phyloP scores from a whole-genome alignment of 345 rosid genomes.

The Eucalyptus decipiens region DNA sequence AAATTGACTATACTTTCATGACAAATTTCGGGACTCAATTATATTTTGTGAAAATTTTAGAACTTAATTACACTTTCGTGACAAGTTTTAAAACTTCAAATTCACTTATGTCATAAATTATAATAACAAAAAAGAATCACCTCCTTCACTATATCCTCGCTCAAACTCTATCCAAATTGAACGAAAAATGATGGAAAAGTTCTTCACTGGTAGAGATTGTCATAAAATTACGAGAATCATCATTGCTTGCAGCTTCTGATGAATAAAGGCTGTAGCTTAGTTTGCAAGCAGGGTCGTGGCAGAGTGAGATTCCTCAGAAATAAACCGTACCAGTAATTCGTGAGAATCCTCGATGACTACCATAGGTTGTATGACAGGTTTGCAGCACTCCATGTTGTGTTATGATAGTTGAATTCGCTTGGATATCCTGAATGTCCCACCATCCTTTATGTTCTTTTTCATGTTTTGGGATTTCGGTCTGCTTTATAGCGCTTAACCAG shows the following conservation, averaged over 20 bases:
- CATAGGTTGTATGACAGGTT: not conserved
- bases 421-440: not conserved
- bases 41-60: too few species aligned
- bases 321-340: not conserved
- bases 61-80: accelerated
- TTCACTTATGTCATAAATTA: not conserved
- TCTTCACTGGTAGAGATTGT: slow-evolving; percentile 20
- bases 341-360: not conserved
- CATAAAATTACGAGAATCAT: not conserved
- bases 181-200: not conserved
- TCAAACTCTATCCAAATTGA: not conserved
- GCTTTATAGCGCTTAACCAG: not conserved
- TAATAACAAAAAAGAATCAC: not conserved
- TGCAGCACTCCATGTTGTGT: not conserved
- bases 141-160: not conserved
- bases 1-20: too few species aligned
- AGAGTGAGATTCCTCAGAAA: not conserved
- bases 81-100: too few species aligned
- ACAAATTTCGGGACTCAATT: accelerated
- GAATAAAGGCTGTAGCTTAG: not conserved
- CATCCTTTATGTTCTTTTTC: not conserved
- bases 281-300: not conserved
- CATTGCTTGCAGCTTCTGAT: not conserved
- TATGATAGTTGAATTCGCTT: not conserved
- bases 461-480: not conserved